phyloP scores from a whole-genome alignment of 768 basidiomycete species.

The Tremella mesenterica region DNA sequence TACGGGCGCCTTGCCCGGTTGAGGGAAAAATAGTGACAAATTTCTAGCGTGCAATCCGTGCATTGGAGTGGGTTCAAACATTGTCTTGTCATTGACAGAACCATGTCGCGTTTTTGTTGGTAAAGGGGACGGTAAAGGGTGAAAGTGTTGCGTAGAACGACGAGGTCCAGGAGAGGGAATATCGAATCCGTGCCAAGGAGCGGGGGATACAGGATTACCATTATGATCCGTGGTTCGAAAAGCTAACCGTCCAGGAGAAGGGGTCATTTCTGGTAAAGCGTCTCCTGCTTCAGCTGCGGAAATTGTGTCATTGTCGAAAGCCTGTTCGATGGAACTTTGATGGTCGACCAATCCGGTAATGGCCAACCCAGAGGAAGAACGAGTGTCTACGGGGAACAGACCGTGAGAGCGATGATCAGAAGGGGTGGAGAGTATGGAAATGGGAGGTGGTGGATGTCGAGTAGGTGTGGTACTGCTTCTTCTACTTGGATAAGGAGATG shows the following conservation, averaged over 20 bases:
- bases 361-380: neutral
- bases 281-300: constrained; percentile 11
- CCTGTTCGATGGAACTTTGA: neutral
- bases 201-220: constrained; percentile 2
- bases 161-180: neutral
- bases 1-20: constrained; percentile 53
- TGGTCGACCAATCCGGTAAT: neutral
- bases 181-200: constrained; percentile 5
- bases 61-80: constrained; percentile 26
- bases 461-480: too few species aligned
- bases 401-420: neutral
- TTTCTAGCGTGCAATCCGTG: constrained; percentile 72
- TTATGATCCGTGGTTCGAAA: constrained; percentile 1
- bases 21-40: constrained; percentile 82
- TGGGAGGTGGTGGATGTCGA: neutral
- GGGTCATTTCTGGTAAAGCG: constrained; percentile 7
- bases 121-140: neutral
- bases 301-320: too few species aligned
- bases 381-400: neutral
- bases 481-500: too few species aligned
- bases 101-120: too few species aligned
- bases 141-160: neutral
- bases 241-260: constrained; percentile 6
- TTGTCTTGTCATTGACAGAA: neutral
- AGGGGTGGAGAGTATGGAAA: neutral